Conservation (phyloP, 495 filamentous ascomycete genomes). For the Choiromyces venosus region DNA sequence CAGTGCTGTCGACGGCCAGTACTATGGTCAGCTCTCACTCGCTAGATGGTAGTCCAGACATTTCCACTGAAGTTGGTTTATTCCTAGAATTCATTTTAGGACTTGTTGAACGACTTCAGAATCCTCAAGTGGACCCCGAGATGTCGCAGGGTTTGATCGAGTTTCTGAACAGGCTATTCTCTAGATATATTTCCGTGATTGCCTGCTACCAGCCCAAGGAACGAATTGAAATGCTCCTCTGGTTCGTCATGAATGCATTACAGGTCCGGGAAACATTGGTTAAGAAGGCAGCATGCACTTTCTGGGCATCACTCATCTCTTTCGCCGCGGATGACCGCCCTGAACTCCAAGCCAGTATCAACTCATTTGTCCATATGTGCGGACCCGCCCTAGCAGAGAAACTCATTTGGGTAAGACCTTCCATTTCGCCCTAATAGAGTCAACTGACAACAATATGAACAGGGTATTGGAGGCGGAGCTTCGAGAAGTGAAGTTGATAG, state of each 20-base stretch:
- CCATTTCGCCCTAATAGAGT: constrained; percentile 54
- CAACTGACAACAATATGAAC: constrained; percentile 25
- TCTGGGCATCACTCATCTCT: constrained; percentile 63
- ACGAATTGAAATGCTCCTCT: constrained; percentile 62
- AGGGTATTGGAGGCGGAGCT: constrained; percentile 66
- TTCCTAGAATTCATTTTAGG: constrained; percentile 62
- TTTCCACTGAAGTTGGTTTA: constrained; percentile 48
- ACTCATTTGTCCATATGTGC: constrained; percentile 32
- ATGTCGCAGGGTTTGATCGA: constrained; percentile 71
- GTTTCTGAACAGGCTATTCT: constrained; percentile 61
- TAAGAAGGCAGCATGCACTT: constrained; percentile 69
- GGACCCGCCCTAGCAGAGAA: constrained; percentile 34
- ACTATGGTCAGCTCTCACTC: constrained; percentile 66
- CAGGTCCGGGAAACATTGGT: constrained; percentile 69
- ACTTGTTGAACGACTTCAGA: constrained; percentile 58
- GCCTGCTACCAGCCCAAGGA: constrained; percentile 49
- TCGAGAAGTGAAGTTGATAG: constrained; percentile 71
- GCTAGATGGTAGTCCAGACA: constrained; percentile 47
- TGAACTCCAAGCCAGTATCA: constrained; percentile 25
- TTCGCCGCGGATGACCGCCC: constrained; percentile 17
- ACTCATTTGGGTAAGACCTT: constrained; percentile 50
- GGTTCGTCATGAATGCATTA: constrained; percentile 69
- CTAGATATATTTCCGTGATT: constrained; percentile 57
- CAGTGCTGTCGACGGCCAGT: constrained; percentile 70
- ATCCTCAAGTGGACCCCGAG: constrained; percentile 70